phyloP scores from a whole-genome alignment of 1,284 basidiomycete genomes.

The Cryptococcus jaspeensis region DNA sequence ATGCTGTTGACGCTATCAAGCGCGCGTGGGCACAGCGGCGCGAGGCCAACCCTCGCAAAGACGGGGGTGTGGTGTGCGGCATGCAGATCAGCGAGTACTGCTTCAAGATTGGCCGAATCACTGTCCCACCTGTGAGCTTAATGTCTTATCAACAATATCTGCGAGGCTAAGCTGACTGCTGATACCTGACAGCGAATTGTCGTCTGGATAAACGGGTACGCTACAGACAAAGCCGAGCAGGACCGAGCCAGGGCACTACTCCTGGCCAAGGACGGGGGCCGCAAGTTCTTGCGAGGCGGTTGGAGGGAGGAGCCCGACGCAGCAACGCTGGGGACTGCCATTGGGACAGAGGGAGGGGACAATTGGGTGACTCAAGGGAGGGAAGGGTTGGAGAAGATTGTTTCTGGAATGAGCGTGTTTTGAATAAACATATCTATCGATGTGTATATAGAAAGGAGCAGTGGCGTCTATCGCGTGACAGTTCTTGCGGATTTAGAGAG shows the following conservation, averaged over 20 bases:
- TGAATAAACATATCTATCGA: background rate
- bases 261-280: conserved; percentile 35
- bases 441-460: background rate
- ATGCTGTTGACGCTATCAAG: conserved; percentile 17
- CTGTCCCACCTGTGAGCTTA: conserved; percentile 61
- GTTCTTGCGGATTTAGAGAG: too few relatives aligned
- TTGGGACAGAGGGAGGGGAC: conserved; percentile 25
- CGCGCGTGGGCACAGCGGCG: conserved; percentile 2
- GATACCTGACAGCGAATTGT: conserved; percentile 27
- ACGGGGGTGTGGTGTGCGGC: conserved; percentile 61
- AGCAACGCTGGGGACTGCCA: conserved; percentile 27
- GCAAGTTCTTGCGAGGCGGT: conserved; percentile 33
- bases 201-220: conserved; percentile 28
- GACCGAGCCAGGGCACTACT: conserved; percentile 27
- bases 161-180: too few relatives aligned
- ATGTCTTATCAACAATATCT: background rate
- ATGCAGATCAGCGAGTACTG: conserved; percentile 65
- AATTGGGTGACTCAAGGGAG: conserved; percentile 28
- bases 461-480: background rate
- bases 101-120: conserved; percentile 72
- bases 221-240: conserved; percentile 19
- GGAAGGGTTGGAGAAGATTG: conserved; percentile 29
- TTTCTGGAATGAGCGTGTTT: conserved; percentile 22
- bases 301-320: conserved; percentile 44
- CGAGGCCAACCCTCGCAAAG: conserved; percentile 28